Base-by-base conservation (phyloP, 768 basidiomycete genomes). In the Naganishia onofrii region DNA sequence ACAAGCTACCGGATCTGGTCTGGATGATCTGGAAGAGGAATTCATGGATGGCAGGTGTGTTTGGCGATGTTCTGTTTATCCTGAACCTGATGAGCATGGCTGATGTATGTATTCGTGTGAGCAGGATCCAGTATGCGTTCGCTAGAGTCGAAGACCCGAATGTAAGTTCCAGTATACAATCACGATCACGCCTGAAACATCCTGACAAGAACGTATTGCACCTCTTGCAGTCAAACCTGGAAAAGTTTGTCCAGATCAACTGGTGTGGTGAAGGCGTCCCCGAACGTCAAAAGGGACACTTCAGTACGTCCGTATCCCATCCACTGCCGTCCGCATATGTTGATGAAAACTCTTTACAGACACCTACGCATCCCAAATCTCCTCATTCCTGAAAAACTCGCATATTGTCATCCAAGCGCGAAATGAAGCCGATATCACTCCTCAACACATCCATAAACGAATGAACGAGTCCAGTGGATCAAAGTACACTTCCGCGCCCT, bases 251-350 rank as follows among this genome's bases (percentile, higher is more conserved):
- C 19, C 91, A 95, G 77, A 89, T 98, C 81, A 92, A 93, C 76
- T 96, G 95, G 94, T 93, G 92, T 74, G 95, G 95, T 53, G 94
- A 95, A 76, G 95, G 95, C 69, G 95, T 98, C 0, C 95, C 95
- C 15, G 92, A 88, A 79, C 84, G 85, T 23, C 89, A 91, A 81
- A 98, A 98, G 80, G 95, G 95, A 9, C 84, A 96, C 28, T 95
- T 95, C 83, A 89, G 82, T 82, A 67, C 51, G 82, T 77, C 12
- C 26, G 38, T 46, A 54, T 23, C 23, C 10, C 3, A 34, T 64
- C 32, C 46, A 26, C 31, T 31, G 53, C 28, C 32, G 15, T 46
- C 32, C 21, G 36, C 5, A 19, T 23, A 57, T 15, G 13, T 42
- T 23, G 52, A 34, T 28, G 13, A 7, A 38, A 8, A 19, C 32